phyloP scores from a whole-genome alignment of 768 basidiomycete genomes.

The Boletus sp. region DNA sequence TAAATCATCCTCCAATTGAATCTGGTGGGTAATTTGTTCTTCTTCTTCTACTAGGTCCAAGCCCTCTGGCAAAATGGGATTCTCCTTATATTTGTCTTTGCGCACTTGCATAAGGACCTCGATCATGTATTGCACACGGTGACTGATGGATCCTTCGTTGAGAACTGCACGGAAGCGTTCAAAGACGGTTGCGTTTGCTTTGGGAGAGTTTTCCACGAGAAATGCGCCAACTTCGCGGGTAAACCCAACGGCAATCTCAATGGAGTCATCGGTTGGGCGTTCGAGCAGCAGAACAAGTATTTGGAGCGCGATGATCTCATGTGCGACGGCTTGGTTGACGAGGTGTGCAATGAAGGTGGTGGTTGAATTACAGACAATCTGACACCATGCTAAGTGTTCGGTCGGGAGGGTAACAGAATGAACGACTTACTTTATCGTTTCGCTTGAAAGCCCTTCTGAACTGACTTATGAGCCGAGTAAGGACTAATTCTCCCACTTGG shows the following conservation, averaged over 20 bases:
- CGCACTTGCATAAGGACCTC: constrained; percentile 99
- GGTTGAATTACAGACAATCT: constrained; percentile 92
- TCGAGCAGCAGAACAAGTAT: constrained; percentile 95
- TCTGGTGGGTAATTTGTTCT: constrained; percentile 94
- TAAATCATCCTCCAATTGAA: constrained; percentile 89
- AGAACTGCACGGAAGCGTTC: constrained; percentile 96
- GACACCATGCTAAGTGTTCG: constrained; percentile 1
- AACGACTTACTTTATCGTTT: constrained; percentile 85
- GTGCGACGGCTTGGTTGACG: constrained; percentile 89
- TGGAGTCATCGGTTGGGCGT: constrained; percentile 93
- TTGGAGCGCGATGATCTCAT: constrained; percentile 92
- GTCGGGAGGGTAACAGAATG: neutral
- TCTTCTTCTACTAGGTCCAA: constrained; percentile 97
- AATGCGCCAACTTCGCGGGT: constrained; percentile 97
- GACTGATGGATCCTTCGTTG: constrained; percentile 92
- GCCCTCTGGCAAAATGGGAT: constrained; percentile 90
- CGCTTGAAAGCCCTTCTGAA: constrained; percentile 93
- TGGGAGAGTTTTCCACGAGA: constrained; percentile 88
- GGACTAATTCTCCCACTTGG: constrained; percentile 88
- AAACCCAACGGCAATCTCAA: constrained; percentile 97
- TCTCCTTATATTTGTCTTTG: constrained; percentile 99
- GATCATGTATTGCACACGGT: constrained; percentile 98
- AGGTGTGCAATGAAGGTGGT: constrained; percentile 90
- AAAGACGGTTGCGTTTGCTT: constrained; percentile 91
- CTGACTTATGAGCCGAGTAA: constrained; percentile 89